Base-by-base conservation (phyloP, 768 basidiomycete species). In the Suillus subalutaceus region DNA sequence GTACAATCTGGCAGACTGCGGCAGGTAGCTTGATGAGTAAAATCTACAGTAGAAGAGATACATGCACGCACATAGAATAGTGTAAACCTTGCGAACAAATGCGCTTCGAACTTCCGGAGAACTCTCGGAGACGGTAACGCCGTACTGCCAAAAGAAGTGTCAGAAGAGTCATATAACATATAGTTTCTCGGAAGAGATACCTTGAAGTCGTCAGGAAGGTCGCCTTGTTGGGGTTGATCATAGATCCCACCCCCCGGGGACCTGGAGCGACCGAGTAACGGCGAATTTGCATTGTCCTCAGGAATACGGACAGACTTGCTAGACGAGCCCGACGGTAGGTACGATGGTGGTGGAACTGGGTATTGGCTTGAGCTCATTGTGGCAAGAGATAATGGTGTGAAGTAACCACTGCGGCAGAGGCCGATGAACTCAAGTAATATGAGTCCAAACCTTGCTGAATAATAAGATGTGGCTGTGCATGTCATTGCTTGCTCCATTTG, bases 181-280 rank as follows among this genome's bases (percentile, higher is more conserved):
- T 30, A 43, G 10, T 15, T 41, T 12, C 26, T 41, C 41, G 38
- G 55, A 41, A 60, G 2, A 72, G 79, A 30, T 66, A 93, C 93
- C 86, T 96, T 94, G 87, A 97, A 97, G 77, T 97, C 96, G 72
- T 97, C 96, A 0, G 93, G 94, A 57, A 95, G 72, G 69, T 95
- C 94, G 57, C 86, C 92, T 41, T 79, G 80, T 35, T 79, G 82
- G 6, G 93, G 89, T 70, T 95, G 92, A 78, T 95, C 86, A 69
- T 85, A 92, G 69, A 88, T 83, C n/a, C 80, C 88, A 37, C 83
- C 82, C 20, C 76, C 76, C 20, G 81, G 75, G 50, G 77, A 79
- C 66, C 83, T 81, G 63, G 86, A 81, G 32, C 73, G 72, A 50
- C 82, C 83, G 32, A 92, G 82, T 44, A 94, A 79, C 1, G 90